These are phyloP conservation scores for Beauveria bassiana DNA, from an alignment of 2,329 filamentous ascomycete species.

Conservation along the genomic window DNA sequence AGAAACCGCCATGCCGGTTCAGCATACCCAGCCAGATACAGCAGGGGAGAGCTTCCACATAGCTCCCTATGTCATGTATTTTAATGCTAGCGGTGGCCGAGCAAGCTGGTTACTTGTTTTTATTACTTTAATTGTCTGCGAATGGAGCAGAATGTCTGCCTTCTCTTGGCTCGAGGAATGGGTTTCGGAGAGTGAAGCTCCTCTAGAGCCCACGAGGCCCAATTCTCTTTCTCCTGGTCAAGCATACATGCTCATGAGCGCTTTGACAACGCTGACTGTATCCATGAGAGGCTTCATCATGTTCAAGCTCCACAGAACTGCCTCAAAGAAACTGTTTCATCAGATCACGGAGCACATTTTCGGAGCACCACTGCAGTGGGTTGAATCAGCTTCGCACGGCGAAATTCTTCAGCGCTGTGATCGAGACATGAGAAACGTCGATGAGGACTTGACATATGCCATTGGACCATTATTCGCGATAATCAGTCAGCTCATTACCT, in stretches of 20 bases:
- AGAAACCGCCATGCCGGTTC: not conserved
- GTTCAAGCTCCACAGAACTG: conserved; percentile 37
- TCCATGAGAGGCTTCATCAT: conserved; percentile 47
- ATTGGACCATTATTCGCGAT: not conserved
- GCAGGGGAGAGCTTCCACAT: not conserved
- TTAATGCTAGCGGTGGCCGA: not conserved
- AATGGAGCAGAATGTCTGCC: not conserved
- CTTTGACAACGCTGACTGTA: conserved; percentile 39
- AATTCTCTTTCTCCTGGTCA: not conserved
- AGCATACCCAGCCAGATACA: not conserved
- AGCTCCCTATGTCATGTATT: not conserved
- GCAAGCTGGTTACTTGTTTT: conserved; percentile 36
- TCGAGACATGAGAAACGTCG: not conserved
- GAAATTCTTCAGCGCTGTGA: not conserved
- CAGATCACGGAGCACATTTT: not conserved
- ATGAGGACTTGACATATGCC: not conserved
- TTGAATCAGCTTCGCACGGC: not conserved
- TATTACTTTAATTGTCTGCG: conserved; percentile 43
- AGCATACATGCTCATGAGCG: conserved; percentile 33
- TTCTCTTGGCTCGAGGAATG: not conserved
- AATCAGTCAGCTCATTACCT: not conserved
- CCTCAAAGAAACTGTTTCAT: not conserved
- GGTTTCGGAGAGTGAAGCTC: not conserved
- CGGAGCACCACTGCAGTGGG: not conserved
- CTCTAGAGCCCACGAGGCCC: not conserved